Evolutionary conservation across 345 rosid species (phyloP).

Genomic region (Brassica rapa): DNA sequence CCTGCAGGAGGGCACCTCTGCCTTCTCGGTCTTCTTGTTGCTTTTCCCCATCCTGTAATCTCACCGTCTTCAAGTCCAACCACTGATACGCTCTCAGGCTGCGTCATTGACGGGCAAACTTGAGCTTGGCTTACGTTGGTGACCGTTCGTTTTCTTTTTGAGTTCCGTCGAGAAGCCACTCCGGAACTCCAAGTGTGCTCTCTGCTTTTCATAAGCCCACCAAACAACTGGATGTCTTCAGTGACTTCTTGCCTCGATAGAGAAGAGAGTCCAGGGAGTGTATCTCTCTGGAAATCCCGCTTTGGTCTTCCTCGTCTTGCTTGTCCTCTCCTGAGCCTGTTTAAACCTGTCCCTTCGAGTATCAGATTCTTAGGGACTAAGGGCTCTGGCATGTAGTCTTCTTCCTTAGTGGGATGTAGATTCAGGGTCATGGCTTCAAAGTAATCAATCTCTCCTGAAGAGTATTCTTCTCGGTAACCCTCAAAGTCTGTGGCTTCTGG

Average conservation of each 20-base stretch:
- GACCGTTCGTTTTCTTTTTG: slow-evolving; percentile 31
- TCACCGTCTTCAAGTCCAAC: slow-evolving; percentile 36
- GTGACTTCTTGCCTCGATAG: slow-evolving; percentile 86
- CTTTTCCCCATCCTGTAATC: slow-evolving; percentile 41
- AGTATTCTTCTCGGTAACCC: slow-evolving; percentile 29
- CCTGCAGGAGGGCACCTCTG: slow-evolving; percentile 40
- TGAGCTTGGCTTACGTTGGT: slow-evolving; percentile 31
- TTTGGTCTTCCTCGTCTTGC: slow-evolving; percentile 91
- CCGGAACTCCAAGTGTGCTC: slow-evolving; percentile 47
- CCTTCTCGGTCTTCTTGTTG: slow-evolving; percentile 41
- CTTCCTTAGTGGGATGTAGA: slow-evolving; percentile 44
- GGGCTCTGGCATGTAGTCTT: slow-evolving; percentile 82
- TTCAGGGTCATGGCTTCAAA: slow-evolving; percentile 71
- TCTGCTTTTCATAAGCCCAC: slow-evolving; percentile 8
- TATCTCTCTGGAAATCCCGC: slow-evolving; percentile 95
- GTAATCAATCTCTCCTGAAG: slow-evolving; percentile 52
- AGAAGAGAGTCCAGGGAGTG: slow-evolving; percentile 84
- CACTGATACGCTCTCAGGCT: slow-evolving; percentile 30
- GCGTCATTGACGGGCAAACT: slow-evolving; percentile 14
- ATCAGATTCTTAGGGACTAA: slow-evolving; percentile 60
- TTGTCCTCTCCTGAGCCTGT: slow-evolving; percentile 68
- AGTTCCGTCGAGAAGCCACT: slow-evolving; percentile 28
- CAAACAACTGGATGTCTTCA: slow-evolving; percentile 55
- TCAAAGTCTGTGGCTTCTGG: slow-evolving; percentile 22
- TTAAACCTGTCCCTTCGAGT: slow-evolving; percentile 50